Percentiles rank a stretch among this genome's conserved stretches.
phyloP scores from a whole-genome alignment of 352 stramenopile genomes.

The Globisporangium alternatum region DNA sequence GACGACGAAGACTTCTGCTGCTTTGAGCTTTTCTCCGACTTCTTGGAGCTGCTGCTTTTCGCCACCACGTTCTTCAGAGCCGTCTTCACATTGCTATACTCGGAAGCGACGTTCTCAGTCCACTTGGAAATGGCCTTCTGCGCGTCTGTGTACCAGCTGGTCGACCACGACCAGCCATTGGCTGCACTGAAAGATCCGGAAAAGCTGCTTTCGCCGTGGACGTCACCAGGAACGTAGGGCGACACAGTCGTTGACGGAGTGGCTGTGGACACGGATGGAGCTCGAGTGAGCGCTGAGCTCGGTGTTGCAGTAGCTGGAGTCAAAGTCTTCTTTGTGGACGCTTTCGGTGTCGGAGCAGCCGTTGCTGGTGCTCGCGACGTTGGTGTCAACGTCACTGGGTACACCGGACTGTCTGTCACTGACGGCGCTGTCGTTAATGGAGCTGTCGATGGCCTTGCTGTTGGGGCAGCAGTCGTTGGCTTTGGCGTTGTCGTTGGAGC shows the following conservation, averaged over 20 bases:
- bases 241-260: constrained; percentile 3
- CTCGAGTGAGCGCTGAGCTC: neutral
- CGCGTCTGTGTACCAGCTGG: constrained; percentile 6
- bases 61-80: constrained; percentile 4
- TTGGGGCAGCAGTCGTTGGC: neutral
- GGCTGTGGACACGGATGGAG: neutral
- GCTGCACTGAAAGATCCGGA: constrained; percentile 14
- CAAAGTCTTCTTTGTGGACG: neutral
- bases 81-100: constrained; percentile 9
- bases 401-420: neutral
- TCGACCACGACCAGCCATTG: constrained; percentile 24
- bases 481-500: constrained; percentile 4
- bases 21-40: neutral
- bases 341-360: constrained; percentile 3
- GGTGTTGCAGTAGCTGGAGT: neutral
- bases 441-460: neutral
- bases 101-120: constrained; percentile 6
- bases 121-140: constrained; percentile 4
- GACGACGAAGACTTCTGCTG: neutral
- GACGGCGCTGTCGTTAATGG: neutral
- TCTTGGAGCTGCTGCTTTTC: constrained; percentile 1
- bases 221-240: constrained; percentile 27
- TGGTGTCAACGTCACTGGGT: neutral
- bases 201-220: constrained; percentile 23
- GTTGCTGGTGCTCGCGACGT: constrained; percentile 1